Conservation (phyloP, 2,329 filamentous ascomycete species). For the Sclerotinia borealis region DNA sequence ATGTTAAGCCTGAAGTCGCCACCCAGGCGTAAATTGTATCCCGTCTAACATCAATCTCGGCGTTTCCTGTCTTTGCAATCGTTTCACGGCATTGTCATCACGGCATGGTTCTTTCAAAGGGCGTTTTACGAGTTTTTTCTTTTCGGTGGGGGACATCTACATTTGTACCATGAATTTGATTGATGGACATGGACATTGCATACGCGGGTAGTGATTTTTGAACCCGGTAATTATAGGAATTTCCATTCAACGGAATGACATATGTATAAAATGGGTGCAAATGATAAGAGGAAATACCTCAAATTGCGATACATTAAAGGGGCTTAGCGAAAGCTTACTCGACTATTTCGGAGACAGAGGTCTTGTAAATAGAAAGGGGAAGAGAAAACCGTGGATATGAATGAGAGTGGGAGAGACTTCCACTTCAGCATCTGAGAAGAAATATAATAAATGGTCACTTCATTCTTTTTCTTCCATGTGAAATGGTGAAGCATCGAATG, state of each 20-base stretch:
- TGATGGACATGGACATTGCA: neutral
- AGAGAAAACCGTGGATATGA: neutral
- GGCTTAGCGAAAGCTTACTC: neutral
- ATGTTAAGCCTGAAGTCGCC: slow-evolving; percentile 33
- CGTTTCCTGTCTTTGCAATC: slow-evolving; percentile 9
- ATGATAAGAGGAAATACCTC: neutral
- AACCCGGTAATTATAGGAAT: neutral
- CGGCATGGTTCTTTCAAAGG: neutral
- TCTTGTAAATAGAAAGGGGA: neutral
- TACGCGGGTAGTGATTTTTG: slow-evolving; percentile 1
- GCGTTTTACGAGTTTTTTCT: slow-evolving; percentile 8
- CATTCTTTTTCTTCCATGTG: neutral
- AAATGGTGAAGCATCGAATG: too few species aligned
- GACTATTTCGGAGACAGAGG: neutral
- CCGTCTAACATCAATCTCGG: neutral
- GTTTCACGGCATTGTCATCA: neutral
- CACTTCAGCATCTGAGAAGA: neutral
- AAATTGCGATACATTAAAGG: neutral
- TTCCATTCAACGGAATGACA: neutral
- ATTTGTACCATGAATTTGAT: slow-evolving; percentile 1
- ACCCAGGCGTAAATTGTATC: slow-evolving; percentile 26
- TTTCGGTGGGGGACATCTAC: neutral
- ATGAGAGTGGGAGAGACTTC: neutral
- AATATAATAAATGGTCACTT: neutral
- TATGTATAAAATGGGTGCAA: neutral